phyloP scores from a whole-genome alignment of 2,329 filamentous ascomycete species.

The Hirsutella rhossiliensis region DNA sequence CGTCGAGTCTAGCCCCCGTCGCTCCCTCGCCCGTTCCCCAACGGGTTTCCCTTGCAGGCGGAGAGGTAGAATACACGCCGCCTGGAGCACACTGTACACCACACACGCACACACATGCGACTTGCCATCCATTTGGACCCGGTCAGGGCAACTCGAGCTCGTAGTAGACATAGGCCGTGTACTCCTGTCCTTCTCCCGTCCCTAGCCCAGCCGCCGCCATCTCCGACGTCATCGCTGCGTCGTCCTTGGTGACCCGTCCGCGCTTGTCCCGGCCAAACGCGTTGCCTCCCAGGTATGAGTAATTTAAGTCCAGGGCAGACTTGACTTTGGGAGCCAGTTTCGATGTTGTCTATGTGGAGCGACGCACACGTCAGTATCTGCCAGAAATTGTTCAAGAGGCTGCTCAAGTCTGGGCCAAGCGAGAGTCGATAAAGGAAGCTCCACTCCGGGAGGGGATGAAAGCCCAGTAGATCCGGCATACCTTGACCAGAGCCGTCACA shows the following conservation, averaged over 20 bases:
- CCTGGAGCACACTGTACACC: slow-evolving; percentile 1
- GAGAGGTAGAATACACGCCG: slow-evolving; percentile 17
- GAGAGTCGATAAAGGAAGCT: slow-evolving; percentile 3
- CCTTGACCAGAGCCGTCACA: slow-evolving; percentile 73
- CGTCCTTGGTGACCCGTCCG: slow-evolving; percentile 82
- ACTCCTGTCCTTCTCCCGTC: slow-evolving; percentile 64
- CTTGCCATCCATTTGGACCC: background rate
- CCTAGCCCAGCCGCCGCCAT: slow-evolving; percentile 65
- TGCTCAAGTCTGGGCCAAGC: background rate
- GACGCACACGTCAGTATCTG: background rate
- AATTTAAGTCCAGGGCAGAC: slow-evolving; percentile 66
- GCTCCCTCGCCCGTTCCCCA: too few relatives aligned
- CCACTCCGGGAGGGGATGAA: background rate
- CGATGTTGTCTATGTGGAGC: slow-evolving; percentile 52
- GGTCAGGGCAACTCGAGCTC: slow-evolving; percentile 63
- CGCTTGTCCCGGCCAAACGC: slow-evolving; percentile 91
- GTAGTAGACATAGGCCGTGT: slow-evolving; percentile 95
- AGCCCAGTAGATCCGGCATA: slow-evolving; percentile 27
- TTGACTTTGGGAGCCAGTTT: slow-evolving; percentile 74
- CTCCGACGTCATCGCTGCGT: slow-evolving; percentile 65
- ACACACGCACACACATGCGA: background rate
- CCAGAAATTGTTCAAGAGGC: too few relatives aligned
- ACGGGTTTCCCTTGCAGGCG: slow-evolving; percentile 4
- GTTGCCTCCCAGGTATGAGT: slow-evolving; percentile 88
- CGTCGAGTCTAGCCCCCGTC: too few relatives aligned